Evolutionary conservation across 2,329 filamentous ascomycete genomes (phyloP), one percentile per base, ranked within the genome.

Genomic region (Nemania diffusa): DNA sequence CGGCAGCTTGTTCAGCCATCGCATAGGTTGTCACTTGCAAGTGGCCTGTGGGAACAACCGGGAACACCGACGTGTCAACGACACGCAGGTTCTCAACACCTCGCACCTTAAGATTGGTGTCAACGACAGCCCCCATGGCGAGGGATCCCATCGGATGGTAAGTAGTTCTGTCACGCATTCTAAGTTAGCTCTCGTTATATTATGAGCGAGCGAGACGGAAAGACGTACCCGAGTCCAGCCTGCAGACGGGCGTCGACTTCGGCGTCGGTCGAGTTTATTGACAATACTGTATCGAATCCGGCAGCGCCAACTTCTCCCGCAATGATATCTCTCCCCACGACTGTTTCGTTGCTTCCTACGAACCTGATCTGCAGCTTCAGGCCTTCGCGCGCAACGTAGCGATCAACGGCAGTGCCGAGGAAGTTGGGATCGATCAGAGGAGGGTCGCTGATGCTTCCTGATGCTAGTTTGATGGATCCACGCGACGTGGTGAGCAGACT

Each of bases 1-100:
- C 86, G 1, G 85, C 85, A 2, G 87, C 87, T 77, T 89, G 88
- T 76, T 88, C 87, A 8, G 82, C 83, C 40, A 87, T 77, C 75
- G 88, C 86, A 70, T 85, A 88, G 0, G 81, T 83, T 0, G 85
- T 81, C 0, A 84, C 73, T 1, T 82, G 79, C 44, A 84, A 79
- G 71, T 85, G 87, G 1, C 81, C 81, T 3, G 85, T 85, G 1
- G 77, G 74, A 9, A 74, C 42, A 13, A 58, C 42, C 0, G 56
- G 56, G 27, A 48, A n/a, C 5, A 58, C 56, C 8, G 42, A 58
- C 0, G 42, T n/a, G 1, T 58, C 56, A n/a, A 58, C 56, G 15
- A 57, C 55, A 9, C 55, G 55, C 3, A 57, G 5, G n/a, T 24
- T 34, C 9, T 22, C 26, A 40, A 56, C 52, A 4, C 55, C 32